These are phyloP conservation scores for Artemisia argyi DNA, from an alignment of 129 eudicot species.

Conservation along the genomic window DNA sequence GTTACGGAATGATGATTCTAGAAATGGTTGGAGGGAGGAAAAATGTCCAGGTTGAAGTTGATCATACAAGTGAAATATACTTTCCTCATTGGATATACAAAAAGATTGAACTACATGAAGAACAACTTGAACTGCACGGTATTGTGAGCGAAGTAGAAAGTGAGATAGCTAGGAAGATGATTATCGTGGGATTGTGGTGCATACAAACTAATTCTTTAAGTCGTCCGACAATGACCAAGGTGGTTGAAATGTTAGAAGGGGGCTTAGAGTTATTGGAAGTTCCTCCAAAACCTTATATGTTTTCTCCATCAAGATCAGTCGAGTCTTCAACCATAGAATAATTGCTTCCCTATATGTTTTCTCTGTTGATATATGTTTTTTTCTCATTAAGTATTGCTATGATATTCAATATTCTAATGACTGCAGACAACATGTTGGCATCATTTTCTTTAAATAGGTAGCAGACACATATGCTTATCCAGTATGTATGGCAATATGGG, in stretches of 20 bases:
- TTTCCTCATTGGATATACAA: slow-evolving; percentile 39
- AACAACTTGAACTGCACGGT: slow-evolving; percentile 15
- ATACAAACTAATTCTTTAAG: slow-evolving; percentile 26
- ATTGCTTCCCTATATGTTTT: too few relatives aligned
- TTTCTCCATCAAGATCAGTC: slow-evolving; percentile 10
- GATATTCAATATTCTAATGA: too few relatives aligned
- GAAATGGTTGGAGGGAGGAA: slow-evolving; percentile 48
- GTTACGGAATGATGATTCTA: slow-evolving; percentile 46
- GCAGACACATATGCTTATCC: too few relatives aligned
- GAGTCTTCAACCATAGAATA: neutral
- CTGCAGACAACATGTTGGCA: too few relatives aligned
- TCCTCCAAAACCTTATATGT: slow-evolving; percentile 36
- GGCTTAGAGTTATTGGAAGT: slow-evolving; percentile 18
- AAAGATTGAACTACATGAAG: neutral
- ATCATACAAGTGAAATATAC: slow-evolving; percentile 32
- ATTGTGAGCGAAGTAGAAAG: slow-evolving; percentile 21
- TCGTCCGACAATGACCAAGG: slow-evolving; percentile 40
- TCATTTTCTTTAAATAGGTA: too few relatives aligned
- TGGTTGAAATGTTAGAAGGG: slow-evolving; percentile 47
- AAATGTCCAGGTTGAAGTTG: slow-evolving; percentile 17
- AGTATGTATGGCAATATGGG: too few relatives aligned
- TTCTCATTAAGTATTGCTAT: too few relatives aligned
- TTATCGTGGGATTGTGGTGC: slow-evolving; percentile 21
- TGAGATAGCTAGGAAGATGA: slow-evolving; percentile 34
- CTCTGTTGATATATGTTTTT: too few relatives aligned